phyloP scores from a whole-genome alignment of 2,329 filamentous ascomycete genomes.

The Neonectria coccinea region DNA sequence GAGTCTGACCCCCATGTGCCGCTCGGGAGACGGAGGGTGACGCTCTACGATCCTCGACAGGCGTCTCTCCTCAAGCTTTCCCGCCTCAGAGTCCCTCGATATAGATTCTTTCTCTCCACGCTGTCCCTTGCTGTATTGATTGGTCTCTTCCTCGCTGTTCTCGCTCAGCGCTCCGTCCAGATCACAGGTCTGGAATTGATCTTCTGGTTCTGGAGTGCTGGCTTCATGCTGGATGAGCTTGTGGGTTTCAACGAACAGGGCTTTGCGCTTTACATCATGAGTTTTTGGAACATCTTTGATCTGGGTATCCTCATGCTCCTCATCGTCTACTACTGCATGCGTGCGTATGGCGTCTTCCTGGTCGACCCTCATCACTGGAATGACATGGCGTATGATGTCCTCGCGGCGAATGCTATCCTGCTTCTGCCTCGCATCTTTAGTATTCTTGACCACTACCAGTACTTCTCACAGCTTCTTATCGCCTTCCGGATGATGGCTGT shows the following conservation, averaged over 20 bases:
- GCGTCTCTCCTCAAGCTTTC: conserved; percentile 94
- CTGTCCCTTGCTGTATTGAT: conserved; percentile 88
- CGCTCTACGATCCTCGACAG: conserved; percentile 89
- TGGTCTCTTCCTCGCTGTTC: conserved; percentile 85
- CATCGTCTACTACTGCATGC: conserved; percentile 89
- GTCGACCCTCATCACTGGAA: conserved; percentile 81
- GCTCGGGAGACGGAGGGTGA: conserved; percentile 77
- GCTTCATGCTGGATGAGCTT: conserved; percentile 96
- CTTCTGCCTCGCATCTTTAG: conserved; percentile 93
- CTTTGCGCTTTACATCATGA: conserved; percentile 96
- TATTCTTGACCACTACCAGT: conserved; percentile 92
- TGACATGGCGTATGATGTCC: conserved; percentile 90
- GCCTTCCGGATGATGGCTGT: conserved; percentile 95
- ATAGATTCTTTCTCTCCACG: conserved; percentile 90
- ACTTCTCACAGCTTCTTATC: conserved; percentile 94
- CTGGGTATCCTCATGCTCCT: conserved; percentile 88
- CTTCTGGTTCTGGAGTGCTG: conserved; percentile 98
- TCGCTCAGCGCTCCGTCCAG: conserved; percentile 77
- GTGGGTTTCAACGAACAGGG: conserved; percentile 97
- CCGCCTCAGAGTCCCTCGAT: conserved; percentile 88
- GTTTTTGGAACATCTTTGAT: conserved; percentile 97
- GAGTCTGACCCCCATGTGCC: conserved; percentile 51
- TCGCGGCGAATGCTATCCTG: conserved; percentile 90
- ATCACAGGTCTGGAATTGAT: conserved; percentile 88
- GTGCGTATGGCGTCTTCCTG: conserved; percentile 87